Percentiles rank a stretch among this genome's conserved stretches.
Evolutionary conservation across 2,329 filamentous ascomycete species (phyloP).

Genomic region (Microdochium paspali): DNA sequence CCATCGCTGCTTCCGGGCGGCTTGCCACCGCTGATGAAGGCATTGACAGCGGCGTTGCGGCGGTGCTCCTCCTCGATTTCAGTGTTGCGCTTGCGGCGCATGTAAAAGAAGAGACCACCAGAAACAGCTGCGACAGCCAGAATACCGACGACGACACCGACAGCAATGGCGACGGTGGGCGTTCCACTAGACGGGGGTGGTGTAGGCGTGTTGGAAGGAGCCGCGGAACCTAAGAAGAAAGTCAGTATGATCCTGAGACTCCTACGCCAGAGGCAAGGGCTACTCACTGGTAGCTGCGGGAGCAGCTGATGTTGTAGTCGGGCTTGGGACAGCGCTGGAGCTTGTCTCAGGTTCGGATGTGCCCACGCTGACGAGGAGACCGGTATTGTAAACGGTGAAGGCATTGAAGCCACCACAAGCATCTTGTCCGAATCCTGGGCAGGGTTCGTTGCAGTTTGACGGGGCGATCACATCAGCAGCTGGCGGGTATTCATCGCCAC

Average conservation of each 20-base stretch:
- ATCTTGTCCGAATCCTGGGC: constrained; percentile 51
- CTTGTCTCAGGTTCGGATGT: constrained; percentile 15
- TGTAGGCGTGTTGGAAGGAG: constrained; percentile 14
- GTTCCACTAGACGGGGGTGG: constrained; percentile 28
- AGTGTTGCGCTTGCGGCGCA: constrained; percentile 66
- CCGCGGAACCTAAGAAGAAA: constrained; percentile 7
- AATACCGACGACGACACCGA: constrained; percentile 78
- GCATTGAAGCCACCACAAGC: constrained; percentile 47
- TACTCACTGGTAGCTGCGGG: constrained; percentile 3
- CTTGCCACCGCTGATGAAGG: constrained; percentile 60
- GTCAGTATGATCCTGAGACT: constrained; percentile 6
- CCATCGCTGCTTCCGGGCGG: constrained; percentile 53
- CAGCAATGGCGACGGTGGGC: constrained; percentile 80
- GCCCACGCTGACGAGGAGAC: constrained; percentile 29
- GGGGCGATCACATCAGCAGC: constrained; percentile 42
- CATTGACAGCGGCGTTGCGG: constrained; percentile 68
- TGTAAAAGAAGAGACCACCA: constrained; percentile 62
- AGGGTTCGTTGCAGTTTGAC: constrained; percentile 53
- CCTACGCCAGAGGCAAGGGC: not conserved
- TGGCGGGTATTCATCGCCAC: constrained; percentile 61
- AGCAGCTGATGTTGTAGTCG: constrained; percentile 11
- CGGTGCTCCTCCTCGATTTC: constrained; percentile 79
- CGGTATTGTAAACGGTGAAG: constrained; percentile 42
- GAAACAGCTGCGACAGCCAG: constrained; percentile 56
- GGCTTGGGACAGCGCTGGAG: constrained; percentile 17